Base-by-base conservation (phyloP, 345 rosid species). In the Microcos paniculata region DNA sequence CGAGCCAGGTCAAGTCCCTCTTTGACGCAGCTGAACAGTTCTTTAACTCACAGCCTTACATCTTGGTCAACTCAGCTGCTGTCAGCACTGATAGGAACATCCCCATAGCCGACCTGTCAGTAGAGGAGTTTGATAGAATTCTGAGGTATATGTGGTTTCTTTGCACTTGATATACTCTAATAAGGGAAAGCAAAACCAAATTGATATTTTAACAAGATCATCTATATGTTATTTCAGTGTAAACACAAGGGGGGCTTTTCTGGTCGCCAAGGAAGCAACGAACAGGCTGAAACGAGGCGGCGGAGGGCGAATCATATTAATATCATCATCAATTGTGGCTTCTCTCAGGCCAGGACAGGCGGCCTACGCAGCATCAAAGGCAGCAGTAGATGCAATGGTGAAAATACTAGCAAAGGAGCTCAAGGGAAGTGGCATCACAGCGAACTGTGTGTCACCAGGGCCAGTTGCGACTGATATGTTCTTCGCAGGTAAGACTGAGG, bases 11-110 rank as follows among this genome's bases (percentile, higher is more conserved):
- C 64, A 87, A 82, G 62, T 82, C 59, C 67, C 87, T 92, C 63
- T 92, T 92, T 28, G 88, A 89, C 69, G 65, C 12, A 68, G 76
- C 92, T 8, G 91, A 90, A 73, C 80, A 82, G 70, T 87, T 76
- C 53, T 90, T 92, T 38, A 77, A 77, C 40, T 83, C 85, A 2
- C 70, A 84, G 69, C 62, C 80, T 70, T 87, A 89, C 71, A 84
- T 92, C 75, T 80, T 88, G 13, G 85, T 88, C 8, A 86, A 88
- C 48, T 84, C 83, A 48, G 96, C 90, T 21, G 92, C 92, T 0
- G 76, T 87, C 31, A 45, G 21, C 19, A 1, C 82, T 56, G 84
- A 84, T 76, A 86, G 1, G 88, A 82, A 75, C 85, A 81, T 63
- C 88, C 89, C 82, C 45, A 10, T 87, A 30, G 84, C 87, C 40